Base-by-base conservation (phyloP, 768 basidiomycete genomes). In the Amanita polypyramis region DNA sequence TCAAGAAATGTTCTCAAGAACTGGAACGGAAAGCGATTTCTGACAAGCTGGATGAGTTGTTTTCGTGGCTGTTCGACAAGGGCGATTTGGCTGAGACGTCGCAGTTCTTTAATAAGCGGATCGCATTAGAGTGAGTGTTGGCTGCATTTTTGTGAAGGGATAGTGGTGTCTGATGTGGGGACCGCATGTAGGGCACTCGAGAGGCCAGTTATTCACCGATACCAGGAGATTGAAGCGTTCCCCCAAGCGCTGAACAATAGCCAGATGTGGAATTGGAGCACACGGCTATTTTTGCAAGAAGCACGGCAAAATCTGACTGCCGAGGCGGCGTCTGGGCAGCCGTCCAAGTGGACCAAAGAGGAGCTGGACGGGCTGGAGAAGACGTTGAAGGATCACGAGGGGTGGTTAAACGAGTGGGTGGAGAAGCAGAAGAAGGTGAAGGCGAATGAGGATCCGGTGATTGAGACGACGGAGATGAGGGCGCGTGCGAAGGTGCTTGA, bases 231-330 rank as follows among this genome's bases (percentile, higher is more conserved):
- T 39, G 79, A 86, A 54, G 80, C 80, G 23, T 92, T 96, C 65
- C 86, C 88, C 2, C 75, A 79, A 52, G 80, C 83, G 1, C 71
- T 98, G 47, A 85, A 91, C 58, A 83, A 75, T 65, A 81, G 78
- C 50, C 86, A 88, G 61, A 84, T 80, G 77, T 85, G 80, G 85
- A 91, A 80, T 66, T 99, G 79, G 87, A 83, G 74, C 64, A 86
- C 79, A 50, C 82, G 74, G 12, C 62, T 87, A n/a, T 99, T 98
- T 82, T 74, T 96, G 23, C 66, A 72, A 0, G 85, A 91, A 45
- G 93, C 94, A 19, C 72, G 72, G 5, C 60, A 71, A 49, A 94
- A 95, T 62, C 65, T 85, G 37, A 88, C 88, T 2, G 64, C 66
- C 2, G 86, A 87, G 54, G 65, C 71, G 11, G 70, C 72, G 8